Base-by-base conservation (phyloP, 768 basidiomycete species). In the Termitomyces titanicus region DNA sequence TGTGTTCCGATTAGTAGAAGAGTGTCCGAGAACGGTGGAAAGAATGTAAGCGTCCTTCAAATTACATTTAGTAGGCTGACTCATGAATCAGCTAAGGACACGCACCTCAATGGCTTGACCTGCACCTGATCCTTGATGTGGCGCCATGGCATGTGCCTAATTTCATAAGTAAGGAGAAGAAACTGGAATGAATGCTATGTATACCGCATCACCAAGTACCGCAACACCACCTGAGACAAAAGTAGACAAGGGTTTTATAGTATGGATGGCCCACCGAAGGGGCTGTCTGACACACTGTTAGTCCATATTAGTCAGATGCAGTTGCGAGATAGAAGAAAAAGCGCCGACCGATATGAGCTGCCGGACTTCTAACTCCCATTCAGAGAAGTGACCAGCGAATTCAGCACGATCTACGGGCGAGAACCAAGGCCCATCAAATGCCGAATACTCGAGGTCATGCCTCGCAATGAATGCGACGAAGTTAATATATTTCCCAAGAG, bases 261-360 rank as follows among this genome's bases (percentile, higher is more conserved):
- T 78, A 62, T 88, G 82, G 29, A 90, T 77, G 0, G 83, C 84
- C 88, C 88, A 89, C 35, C 80, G 70, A 22, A 75, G 68, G 2
- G 81, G 74, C 44, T 70, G 74, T 3, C 81, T 77, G 20, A 81
- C 72, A 58, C 81, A 82, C 85, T 87, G 48, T 24, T 3, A 18
- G 11, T 9, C 6, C 20, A 29, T 29, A 20, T 51, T 13, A 11
- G 58, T 37, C 22, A 60, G 48, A 17, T 6, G 10, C 27, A 1
- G 40, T 5, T 43, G 24, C 20, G 29, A 15, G 43, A 42, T 25
- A 40, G 18, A 4, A 15, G 35, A 45, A 39, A 45, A 15, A 43
- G 6, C 11, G 66, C 72, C 57, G 50, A 84, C 87, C 68, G 81
- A 70, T 17, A 89, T 61, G 0, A 89, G 64, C 1, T 74, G 73